phyloP scores from a whole-genome alignment of 2,329 filamentous ascomycete genomes.

The Ophiostoma sp. region DNA sequence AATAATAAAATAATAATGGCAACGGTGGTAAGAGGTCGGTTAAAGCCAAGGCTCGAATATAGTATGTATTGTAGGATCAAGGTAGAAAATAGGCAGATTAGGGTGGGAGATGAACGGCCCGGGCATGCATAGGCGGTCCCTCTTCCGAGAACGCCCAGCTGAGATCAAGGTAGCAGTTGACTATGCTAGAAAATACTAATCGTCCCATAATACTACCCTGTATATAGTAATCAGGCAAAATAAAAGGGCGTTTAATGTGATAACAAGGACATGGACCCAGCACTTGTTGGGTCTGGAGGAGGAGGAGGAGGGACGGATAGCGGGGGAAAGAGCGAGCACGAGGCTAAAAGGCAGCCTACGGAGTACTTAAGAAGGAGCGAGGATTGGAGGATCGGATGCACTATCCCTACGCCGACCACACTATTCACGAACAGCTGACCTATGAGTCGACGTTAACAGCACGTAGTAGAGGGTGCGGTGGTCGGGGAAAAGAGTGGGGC shows the following conservation, averaged over 20 bases:
- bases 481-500: constrained; percentile 4
- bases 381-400: neutral
- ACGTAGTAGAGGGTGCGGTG: neutral
- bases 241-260: neutral
- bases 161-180: neutral
- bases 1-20: neutral
- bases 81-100: neutral
- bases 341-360: constrained; percentile 5
- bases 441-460: neutral
- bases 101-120: neutral
- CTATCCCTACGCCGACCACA: neutral
- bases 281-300: neutral
- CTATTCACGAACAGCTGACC: neutral
- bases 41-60: neutral
- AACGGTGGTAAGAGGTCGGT: neutral
- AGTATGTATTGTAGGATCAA: neutral
- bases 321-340: neutral
- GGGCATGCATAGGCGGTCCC: neutral
- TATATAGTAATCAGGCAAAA: neutral
- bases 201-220: neutral
- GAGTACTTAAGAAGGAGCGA: neutral
- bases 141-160: neutral
- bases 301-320: neutral
- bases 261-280: no score
- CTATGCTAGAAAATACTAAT: neutral